A percentile compares a stretch with the other conserved stretches of the same genome.
These are phyloP conservation scores for Boletellus dicymbophilus DNA, from an alignment of 1,284 basidiomycete species.

Conservation along the genomic window DNA sequence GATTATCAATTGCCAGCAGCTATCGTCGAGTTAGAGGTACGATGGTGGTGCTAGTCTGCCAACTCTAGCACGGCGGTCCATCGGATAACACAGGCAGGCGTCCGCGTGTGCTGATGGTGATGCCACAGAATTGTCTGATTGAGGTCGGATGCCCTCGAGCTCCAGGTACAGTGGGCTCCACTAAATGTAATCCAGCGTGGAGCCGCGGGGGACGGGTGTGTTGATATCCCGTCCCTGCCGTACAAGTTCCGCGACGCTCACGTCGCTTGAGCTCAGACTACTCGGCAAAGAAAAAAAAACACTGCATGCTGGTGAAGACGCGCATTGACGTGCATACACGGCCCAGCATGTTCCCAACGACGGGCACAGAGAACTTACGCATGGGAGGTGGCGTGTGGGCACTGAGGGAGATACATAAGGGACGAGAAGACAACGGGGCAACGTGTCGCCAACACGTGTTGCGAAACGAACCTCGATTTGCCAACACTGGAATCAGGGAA, in stretches of 20 bases:
- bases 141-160: constrained; percentile 17
- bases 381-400: constrained; percentile 22
- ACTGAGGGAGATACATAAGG: constrained; percentile 23
- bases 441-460: constrained; percentile 46
- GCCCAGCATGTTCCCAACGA: constrained; percentile 8
- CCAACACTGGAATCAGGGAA: constrained; percentile 29
- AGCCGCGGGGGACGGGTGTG: neutral
- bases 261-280: constrained; percentile 10
- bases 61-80: constrained; percentile 1
- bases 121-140: constrained; percentile 4
- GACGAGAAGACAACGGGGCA: constrained; percentile 12
- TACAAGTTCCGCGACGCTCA: neutral
- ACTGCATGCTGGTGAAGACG: neutral
- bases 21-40: constrained; percentile 13
- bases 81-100: constrained; percentile 15
- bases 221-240: neutral
- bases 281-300: neutral
- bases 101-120: constrained; percentile 22
- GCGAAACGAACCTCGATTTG: constrained; percentile 18
- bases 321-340: constrained; percentile 1
- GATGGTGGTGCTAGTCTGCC: neutral
- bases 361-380: constrained; percentile 26
- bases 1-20: constrained; percentile 3
- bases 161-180: constrained; percentile 12
- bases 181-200: constrained; percentile 1